phyloP scores from a whole-genome alignment of 2,329 filamentous ascomycete genomes.

The Trichophyton verrucosum region DNA sequence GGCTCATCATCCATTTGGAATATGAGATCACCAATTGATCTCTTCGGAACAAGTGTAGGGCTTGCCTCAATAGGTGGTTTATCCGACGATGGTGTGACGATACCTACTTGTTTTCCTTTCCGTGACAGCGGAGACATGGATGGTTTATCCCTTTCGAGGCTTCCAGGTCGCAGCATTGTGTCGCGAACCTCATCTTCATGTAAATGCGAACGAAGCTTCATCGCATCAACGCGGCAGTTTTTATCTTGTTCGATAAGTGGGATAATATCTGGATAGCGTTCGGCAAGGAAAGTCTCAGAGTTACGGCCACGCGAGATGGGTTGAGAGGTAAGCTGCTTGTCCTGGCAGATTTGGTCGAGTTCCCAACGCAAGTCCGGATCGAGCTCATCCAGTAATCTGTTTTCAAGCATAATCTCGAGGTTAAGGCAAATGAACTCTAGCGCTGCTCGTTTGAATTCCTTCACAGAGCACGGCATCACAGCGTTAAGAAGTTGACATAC shows the following conservation, averaged over 20 bases:
- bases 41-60: constrained; percentile 55
- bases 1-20: constrained; percentile 75
- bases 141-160: constrained; percentile 49
- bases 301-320: constrained; percentile 67
- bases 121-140: constrained; percentile 33
- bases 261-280: constrained; percentile 35
- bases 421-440: constrained; percentile 88
- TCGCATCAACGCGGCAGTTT: constrained; percentile 60
- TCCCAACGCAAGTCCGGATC: constrained; percentile 73
- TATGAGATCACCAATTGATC: constrained; percentile 64
- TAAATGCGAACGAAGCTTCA: constrained; percentile 53
- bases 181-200: constrained; percentile 57
- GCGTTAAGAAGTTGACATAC: constrained; percentile 75
- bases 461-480: constrained; percentile 70
- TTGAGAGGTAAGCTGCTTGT: constrained; percentile 66
- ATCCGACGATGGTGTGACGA: constrained; percentile 42
- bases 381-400: constrained; percentile 68
- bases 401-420: constrained; percentile 83
- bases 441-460: constrained; percentile 74
- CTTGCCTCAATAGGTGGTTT: constrained; percentile 28
- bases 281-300: constrained; percentile 43
- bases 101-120: constrained; percentile 27
- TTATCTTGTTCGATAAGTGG: constrained; percentile 31
- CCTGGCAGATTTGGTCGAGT: constrained; percentile 65
- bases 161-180: constrained; percentile 48